Conservation (phyloP, 2,329 filamentous ascomycete genomes). For the Rutstroemia sp. region DNA sequence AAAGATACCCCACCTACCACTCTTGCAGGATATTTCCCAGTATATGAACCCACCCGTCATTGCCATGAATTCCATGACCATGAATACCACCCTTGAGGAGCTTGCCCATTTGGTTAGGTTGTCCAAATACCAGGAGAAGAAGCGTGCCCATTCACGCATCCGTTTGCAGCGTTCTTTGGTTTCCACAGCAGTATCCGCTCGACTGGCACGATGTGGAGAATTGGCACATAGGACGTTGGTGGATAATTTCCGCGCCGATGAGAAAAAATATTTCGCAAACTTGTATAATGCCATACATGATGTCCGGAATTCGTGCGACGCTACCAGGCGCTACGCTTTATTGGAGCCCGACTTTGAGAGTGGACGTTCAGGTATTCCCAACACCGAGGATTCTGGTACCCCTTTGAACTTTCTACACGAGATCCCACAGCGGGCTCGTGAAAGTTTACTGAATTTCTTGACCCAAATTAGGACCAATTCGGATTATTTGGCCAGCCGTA, state of each 20-base stretch:
- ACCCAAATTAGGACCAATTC: slow-evolving; percentile 78
- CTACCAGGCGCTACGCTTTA: slow-evolving; percentile 61
- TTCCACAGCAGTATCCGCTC: slow-evolving; percentile 66
- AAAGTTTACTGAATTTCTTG: slow-evolving; percentile 72
- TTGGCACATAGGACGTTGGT: slow-evolving; percentile 68
- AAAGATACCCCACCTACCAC: slow-evolving; percentile 33
- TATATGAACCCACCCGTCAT: slow-evolving; percentile 55
- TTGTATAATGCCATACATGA: slow-evolving; percentile 74
- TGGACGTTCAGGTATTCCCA: slow-evolving; percentile 29
- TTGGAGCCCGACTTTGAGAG: slow-evolving; percentile 65
- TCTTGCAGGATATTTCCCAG: slow-evolving; percentile 58
- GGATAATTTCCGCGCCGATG: slow-evolving; percentile 70
- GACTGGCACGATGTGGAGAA: slow-evolving; percentile 67
- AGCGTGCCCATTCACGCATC: slow-evolving; percentile 64
- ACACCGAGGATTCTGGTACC: slow-evolving; percentile 36
- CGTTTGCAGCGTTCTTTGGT: slow-evolving; percentile 69
- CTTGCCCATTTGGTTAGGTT: slow-evolving; percentile 71
- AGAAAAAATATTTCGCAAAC: slow-evolving; percentile 68
- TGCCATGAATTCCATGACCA: slow-evolving; percentile 44
- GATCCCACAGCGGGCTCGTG: slow-evolving; percentile 66
- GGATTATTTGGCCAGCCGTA: slow-evolving; percentile 76
- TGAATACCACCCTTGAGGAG: slow-evolving; percentile 66
- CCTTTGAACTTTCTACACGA: slow-evolving; percentile 57
- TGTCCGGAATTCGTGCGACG: slow-evolving; percentile 70
- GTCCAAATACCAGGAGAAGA: slow-evolving; percentile 75